A percentile compares a stretch with the other conserved stretches of the same genome.
Conservation (phyloP, 208 protist species). For the Angomonas deanei region DNA sequence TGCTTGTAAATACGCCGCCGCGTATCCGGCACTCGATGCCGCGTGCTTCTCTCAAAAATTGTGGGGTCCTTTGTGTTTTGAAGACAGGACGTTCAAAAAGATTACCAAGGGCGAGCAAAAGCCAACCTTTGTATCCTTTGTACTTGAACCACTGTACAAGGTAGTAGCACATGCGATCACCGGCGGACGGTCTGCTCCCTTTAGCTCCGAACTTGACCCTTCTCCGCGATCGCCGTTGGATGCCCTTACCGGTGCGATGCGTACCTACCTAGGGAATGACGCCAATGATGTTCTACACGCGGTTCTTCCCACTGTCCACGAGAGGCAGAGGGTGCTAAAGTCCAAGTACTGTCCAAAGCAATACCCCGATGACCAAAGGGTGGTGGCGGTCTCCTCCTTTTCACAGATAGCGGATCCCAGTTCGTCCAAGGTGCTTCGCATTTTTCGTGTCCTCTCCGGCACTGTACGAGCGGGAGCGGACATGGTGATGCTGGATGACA, state of each 20-base stretch:
- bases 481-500: constrained; percentile 24
- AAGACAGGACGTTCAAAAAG: constrained; percentile 52
- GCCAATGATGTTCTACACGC: constrained; percentile 48
- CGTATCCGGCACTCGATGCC: constrained; percentile 48
- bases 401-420: no score
- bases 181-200: constrained; percentile 39
- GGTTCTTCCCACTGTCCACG: no score
- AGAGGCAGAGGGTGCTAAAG: no score
- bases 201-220: constrained; percentile 35
- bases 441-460: no score
- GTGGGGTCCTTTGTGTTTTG: constrained; percentile 97
- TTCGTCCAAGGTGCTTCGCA: no score
- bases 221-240: constrained; percentile 55
- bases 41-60: constrained; percentile 87
- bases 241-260: constrained; percentile 63
- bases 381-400: no score
- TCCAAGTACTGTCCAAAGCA: no score
- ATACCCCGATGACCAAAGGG: no score
- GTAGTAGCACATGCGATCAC: constrained; percentile 81
- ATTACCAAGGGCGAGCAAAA: constrained; percentile 53
- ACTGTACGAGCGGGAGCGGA: not conserved
- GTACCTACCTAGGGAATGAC: constrained; percentile 54
- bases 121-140: constrained; percentile 97
- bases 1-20: constrained; percentile 90
- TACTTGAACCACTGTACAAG: constrained; percentile 99